Base-by-base conservation (phyloP, 2,329 filamentous ascomycete genomes). In the Penicillium sp. region DNA sequence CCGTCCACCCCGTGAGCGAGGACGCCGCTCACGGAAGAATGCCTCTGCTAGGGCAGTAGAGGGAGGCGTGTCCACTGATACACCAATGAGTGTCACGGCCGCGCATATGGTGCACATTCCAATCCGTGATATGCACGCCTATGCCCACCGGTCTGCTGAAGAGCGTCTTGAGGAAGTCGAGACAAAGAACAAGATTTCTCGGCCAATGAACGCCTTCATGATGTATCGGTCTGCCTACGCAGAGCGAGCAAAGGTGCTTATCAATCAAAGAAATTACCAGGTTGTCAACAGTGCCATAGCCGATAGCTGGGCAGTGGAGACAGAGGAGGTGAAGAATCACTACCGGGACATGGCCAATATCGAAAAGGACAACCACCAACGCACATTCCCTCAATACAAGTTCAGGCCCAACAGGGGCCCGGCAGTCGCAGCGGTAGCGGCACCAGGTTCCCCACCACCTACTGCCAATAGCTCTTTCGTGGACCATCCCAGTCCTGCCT, bases 121-220 rank as follows among this genome's bases (percentile, higher is more conserved):
- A 0, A 80, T 96, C 49, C 84, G 84, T 50, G 88, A 98, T 73
- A 96, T 97, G 77, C 85, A 88, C 52, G 80, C 81, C 26, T 96
- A 90, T 80, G 92, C 96, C 35, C 86, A 88, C 66, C 84, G 93
- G 50, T 80, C 89, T 10, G 76, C 80, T 2, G 87, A 90, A 55
- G 82, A 82, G 7, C 85, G 93, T 55, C 81, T 80, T 49, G 76
- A 79, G 54, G 92, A 96, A 72, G 86, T 89, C 44, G 83, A 85
- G 66, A 91, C 87, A 67, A 79, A 86, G 35, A 90, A 90, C 26
- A 92, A 93, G 71, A 84, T 98, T 65, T 91, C 93, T 68, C 84
- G 95, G 29, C 93, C 95, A 3, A 96, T 97, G 89, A 99, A 99
- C 74, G 93, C 91, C 1, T 99, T 98, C 79, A 96, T 99, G 89